Evolutionary conservation across 768 basidiomycete genomes (phyloP), one percentile per base, ranked within the genome.

Genomic region (Mycena albidolilacea): DNA sequence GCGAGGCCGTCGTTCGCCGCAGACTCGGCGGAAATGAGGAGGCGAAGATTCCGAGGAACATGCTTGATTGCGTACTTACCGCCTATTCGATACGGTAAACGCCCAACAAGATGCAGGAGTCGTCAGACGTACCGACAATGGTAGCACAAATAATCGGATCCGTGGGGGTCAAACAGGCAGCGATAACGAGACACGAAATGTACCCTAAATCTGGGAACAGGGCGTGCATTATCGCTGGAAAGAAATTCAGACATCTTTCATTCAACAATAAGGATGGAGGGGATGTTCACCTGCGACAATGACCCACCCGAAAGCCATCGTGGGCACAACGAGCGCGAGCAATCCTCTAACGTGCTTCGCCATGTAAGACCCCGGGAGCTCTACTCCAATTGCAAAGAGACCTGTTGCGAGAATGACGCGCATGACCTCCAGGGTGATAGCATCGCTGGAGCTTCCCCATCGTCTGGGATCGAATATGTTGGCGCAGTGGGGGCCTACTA

Each of bases 1-100:
- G 97, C 96, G 15, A 98, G 87, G 2, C 98, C 98, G 76, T 99
- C 98, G 81, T 99, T 99, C 8, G 95, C 92, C 0, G 97, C 98
- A 7, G 94, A 95, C 82, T 99, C 97, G 0, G 95, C 95, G 0
- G 94, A 89, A 8, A 98, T 85, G 54, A 98, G 87, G 30, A 90
- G 92, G 38, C 97, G 90, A 30, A 99, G 86, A 64, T 95, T 92
- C 7, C 83, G 73, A 5, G 93, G 93, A 5, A 95, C 94, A 77
- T 95, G 88, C 69, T 87, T 88, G 15, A 85, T 81, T 0, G 94
- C 94, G 75, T 88, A 95, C 71, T 86, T 90, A 0, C 94, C 94
- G 11, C 92, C 93, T 93, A 69, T 4, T 50, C 63, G 15, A 19
- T 4, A 64, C 4, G 11, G 15, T 48, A n/a, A 48, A 64, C 11